A percentile compares a stretch with the other conserved stretches of the same genome.
Conservation (phyloP, 768 basidiomycete genomes). For the Tylopilus sp. region DNA sequence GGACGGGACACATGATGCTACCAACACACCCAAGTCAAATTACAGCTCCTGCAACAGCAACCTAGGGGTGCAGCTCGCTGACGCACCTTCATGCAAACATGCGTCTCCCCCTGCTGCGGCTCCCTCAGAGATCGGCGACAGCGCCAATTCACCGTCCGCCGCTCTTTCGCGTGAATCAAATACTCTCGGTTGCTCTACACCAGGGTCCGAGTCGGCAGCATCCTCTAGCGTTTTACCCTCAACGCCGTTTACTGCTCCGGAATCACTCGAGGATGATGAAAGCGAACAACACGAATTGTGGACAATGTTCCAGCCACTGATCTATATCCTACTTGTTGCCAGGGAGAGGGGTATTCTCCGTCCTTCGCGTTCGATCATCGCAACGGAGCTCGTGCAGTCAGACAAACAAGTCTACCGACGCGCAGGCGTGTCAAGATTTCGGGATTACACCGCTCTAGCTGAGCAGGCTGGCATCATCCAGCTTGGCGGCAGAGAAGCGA, state of each 20-base stretch:
- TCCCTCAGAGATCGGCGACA: neutral
- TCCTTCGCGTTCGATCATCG: slow-evolving; percentile 40
- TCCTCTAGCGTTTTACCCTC: slow-evolving; percentile 6
- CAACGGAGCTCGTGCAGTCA: slow-evolving; percentile 27
- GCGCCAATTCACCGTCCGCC: slow-evolving; percentile 3
- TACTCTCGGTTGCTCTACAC: neutral
- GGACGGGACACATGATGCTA: neutral
- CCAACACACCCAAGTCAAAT: slow-evolving; percentile 3
- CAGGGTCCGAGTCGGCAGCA: neutral
- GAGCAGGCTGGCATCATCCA: slow-evolving; percentile 25
- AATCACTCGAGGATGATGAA: slow-evolving; percentile 5
- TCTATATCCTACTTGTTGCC: slow-evolving; percentile 20
- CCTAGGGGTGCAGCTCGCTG: slow-evolving; percentile 2
- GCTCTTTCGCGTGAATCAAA: slow-evolving; percentile 3
- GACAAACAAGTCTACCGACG: slow-evolving; percentile 27
- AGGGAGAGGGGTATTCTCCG: slow-evolving; percentile 29
- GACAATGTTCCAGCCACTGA: slow-evolving; percentile 30
- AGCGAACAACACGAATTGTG: slow-evolving; percentile 12
- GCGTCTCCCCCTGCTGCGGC: neutral
- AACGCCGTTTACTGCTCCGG: neutral
- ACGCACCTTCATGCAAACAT: slow-evolving; percentile 1
- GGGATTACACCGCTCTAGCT: slow-evolving; percentile 27
- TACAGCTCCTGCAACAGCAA: slow-evolving; percentile 2
- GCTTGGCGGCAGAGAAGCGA: slow-evolving; percentile 14
- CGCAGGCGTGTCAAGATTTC: slow-evolving; percentile 26